These are phyloP conservation scores for Fusarium transvaalense DNA, from an alignment of 2,329 filamentous ascomycete species.

Conservation along the genomic window DNA sequence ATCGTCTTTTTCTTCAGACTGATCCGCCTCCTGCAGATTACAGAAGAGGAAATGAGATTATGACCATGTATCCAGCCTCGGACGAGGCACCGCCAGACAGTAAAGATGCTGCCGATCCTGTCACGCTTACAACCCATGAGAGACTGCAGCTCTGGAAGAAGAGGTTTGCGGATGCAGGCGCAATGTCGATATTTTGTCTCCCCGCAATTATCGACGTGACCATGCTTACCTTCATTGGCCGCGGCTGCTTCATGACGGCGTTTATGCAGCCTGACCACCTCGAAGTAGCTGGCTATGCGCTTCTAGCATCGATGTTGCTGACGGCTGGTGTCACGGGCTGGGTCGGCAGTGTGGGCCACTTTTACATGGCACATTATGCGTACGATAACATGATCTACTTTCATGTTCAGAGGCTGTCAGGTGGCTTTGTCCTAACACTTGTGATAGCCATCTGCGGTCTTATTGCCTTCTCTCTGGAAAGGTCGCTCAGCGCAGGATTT, in stretches of 20 bases:
- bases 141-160: constrained; percentile 32
- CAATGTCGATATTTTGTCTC: constrained; percentile 39
- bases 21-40: constrained; percentile 28
- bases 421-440: constrained; percentile 30
- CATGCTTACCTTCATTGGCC: constrained; percentile 34
- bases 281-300: constrained; percentile 32
- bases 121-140: constrained; percentile 24
- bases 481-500: constrained; percentile 24
- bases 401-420: constrained; percentile 34
- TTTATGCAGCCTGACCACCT: constrained; percentile 30
- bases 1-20: constrained; percentile 18
- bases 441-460: constrained; percentile 20
- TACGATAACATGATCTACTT: constrained; percentile 42
- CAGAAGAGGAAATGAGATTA: constrained; percentile 36
- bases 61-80: constrained; percentile 40
- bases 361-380: constrained; percentile 37
- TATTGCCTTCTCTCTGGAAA: constrained; percentile 27
- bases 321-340: constrained; percentile 40
- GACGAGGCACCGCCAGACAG: constrained; percentile 2
- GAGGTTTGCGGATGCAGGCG: constrained; percentile 32
- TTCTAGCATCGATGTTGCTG: constrained; percentile 29
- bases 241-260: constrained; percentile 39
- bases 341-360: constrained; percentile 37
- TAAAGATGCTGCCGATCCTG: neutral
- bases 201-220: constrained; percentile 33